Base-by-base conservation (phyloP, 208 protist genomes). In the Phytomonas serpens region DNA sequence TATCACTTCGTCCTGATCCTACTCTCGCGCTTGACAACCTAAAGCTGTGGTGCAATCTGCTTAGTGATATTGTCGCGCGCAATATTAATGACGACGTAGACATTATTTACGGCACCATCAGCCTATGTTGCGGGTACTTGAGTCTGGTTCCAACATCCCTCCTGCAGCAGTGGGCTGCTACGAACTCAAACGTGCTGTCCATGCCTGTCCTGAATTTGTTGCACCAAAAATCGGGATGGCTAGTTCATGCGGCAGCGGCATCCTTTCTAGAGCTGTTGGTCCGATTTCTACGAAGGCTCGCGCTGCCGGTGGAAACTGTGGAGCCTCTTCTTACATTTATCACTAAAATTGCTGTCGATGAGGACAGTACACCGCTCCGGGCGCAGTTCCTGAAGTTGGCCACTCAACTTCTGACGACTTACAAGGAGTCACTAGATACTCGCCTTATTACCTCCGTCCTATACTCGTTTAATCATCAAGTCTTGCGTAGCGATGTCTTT, bases 401-500 rank as follows among this genome's bases (percentile, higher is more conserved):
- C 5, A 51, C 47, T 27, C 47, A 57, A 23, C 47, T 57, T 6
- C 19, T 57, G 47, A 57, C 23, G 6, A 27, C 47, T 57, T 57
- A 27, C 47, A 57, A 57, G 10, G 4, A 19, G 23, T 57, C 47
- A 19, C 47, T 57, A 19, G 47, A 57, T 23, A 57, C 47, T 57
- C 31, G 14, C 69, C 70, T 16, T 65, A 51, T 34, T 75, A 73
- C 42, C 73, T 71, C 23, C 68, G 70, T 10, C 64, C 70, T 27
- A 69, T 74, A 3, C 69, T 74, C 27, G n/a, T 63, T 6, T 62
- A 47, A 47, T 70, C 72, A 29, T 40, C 70, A 11, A 7, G n/a
- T 63, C 19, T 64, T 95, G 67, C 80, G 90, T 29, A 87, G 79
- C 61, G 90, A 95, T 71, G 86, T 84, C 10, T 92, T 83, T 63